Percentiles rank a stretch among this genome's conserved stretches.
Conservation (phyloP, 2,329 filamentous ascomycete species). For the Trichoderma atroviride region DNA sequence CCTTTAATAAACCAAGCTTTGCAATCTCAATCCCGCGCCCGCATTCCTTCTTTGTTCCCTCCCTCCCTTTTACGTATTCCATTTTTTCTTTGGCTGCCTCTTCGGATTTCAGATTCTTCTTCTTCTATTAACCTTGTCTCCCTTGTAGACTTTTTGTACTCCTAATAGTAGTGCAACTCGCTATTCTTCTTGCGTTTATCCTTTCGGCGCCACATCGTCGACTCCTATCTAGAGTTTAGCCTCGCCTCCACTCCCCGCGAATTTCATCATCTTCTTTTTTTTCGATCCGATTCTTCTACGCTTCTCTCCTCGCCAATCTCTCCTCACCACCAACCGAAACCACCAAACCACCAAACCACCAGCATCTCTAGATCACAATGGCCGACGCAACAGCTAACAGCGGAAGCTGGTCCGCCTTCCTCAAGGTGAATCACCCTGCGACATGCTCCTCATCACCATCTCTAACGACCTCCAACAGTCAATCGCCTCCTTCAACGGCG, state of each 20-base stretch:
- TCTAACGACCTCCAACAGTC: constrained; percentile 50
- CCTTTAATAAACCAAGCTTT: constrained; percentile 19
- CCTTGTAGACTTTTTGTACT: background rate
- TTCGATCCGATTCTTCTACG: background rate
- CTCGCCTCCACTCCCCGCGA: constrained; percentile 2
- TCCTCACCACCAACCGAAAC: background rate
- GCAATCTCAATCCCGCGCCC: background rate
- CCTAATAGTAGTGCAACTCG: background rate
- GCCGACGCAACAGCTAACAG: constrained; percentile 44
- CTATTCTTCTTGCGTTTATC: background rate
- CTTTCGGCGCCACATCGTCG: constrained; percentile 9
- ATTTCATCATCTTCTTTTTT: background rate
- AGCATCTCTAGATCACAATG: constrained; percentile 31
- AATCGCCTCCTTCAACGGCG: constrained; percentile 80
- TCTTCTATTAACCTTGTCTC: background rate
- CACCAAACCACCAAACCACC: background rate
- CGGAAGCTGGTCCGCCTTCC: constrained; percentile 55
- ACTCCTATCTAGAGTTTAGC: background rate
- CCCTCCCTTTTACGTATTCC: background rate
- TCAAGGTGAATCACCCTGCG: constrained; percentile 47
- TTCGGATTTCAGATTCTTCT: background rate
- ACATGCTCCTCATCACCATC: background rate
- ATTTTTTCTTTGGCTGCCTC: background rate
- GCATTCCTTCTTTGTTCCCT: constrained; percentile 3
- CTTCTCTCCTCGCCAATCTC: background rate